A percentile compares a stretch with the other conserved stretches of the same genome.
Evolutionary conservation across 345 rosid species (phyloP).

Genomic region (Xanthoceras sorbifolium): DNA sequence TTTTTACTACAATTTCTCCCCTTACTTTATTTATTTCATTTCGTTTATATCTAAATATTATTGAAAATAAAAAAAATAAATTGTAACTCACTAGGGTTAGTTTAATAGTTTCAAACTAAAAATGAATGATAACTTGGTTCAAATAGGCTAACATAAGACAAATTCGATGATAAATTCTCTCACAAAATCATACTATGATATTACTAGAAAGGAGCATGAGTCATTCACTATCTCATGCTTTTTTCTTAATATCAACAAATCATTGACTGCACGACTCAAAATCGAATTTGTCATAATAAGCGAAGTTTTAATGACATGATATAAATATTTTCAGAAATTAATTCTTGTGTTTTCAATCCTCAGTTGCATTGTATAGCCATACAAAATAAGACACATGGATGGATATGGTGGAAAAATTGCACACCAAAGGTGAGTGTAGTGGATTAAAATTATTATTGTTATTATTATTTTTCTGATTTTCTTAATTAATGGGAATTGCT

Average conservation of each 20-base stretch:
- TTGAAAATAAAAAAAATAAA: background rate
- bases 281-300: background rate
- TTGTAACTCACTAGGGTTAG: background rate
- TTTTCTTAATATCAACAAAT: slow-evolving; percentile 9
- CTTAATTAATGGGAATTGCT: slow-evolving; percentile 45
- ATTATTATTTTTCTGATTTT: slow-evolving; percentile 17
- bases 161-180: slow-evolving; percentile 11
- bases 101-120: background rate
- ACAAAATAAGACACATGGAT: slow-evolving; percentile 3
- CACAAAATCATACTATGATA: background rate
- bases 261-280: slow-evolving; percentile 6
- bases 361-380: background rate
- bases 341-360: background rate
- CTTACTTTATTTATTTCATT: background rate
- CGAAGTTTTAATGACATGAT: background rate
- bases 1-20: background rate
- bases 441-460: background rate
- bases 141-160: background rate
- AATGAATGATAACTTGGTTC: background rate
- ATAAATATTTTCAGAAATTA: background rate
- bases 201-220: background rate
- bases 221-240: slow-evolving; percentile 9
- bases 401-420: slow-evolving; percentile 9
- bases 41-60: background rate
- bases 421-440: slow-evolving; percentile 20